Evolutionary conservation across 208 protist species (phyloP), one percentile per base, ranked within the genome.

Genomic region (Leishmania martiniquensis): DNA sequence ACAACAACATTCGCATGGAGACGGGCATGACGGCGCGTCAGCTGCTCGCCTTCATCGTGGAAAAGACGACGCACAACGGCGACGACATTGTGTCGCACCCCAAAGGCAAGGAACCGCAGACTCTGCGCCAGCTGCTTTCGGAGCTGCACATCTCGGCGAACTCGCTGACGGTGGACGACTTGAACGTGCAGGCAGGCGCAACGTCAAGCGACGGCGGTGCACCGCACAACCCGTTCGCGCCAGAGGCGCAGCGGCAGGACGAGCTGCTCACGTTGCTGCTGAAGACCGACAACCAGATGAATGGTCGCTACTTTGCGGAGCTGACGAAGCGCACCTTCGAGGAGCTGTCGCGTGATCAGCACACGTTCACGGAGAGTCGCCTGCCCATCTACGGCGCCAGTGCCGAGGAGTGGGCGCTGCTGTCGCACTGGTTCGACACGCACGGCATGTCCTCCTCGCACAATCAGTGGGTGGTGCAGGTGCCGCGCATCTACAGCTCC

Each of bases 261-360:
- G 89, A 94, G 72, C 88, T 99, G 25, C 89, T 99, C 44, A 98
- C 97, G 57, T 93, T 99, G 54, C 98, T 99, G 81, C 90, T 99
- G 54, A 99, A 99, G 84, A 99, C 98, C 1, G 97, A 99, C 84
- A 99, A 99, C 86, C 80, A 98, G 37, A 98, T 99, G 89, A 95
- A 98, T 60, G 97, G 98, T 4, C 93, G 96, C 62, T 99, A 99
- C 90, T 98, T 99, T 66, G 99, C 97, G 22, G 98, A 99, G 82
- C 80, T 99, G 22, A 99, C 92, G 12, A 95, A 99, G 82, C 91
- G 99, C 73, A 92, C 98, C 32, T 99, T 99, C 83, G 89, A 95
- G 39, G 97, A 99, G 77, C 87, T 99, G 25, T 93, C 98, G 52
- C 91, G 96, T 47, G 95, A 97, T 75, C 94, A 97, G 81, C 99